Percentiles rank a stretch among this genome's conserved stretches.
These are phyloP conservation scores for Tripterygium wilfordii DNA, from an alignment of 177 flowering plant species.

Conservation along the genomic window DNA sequence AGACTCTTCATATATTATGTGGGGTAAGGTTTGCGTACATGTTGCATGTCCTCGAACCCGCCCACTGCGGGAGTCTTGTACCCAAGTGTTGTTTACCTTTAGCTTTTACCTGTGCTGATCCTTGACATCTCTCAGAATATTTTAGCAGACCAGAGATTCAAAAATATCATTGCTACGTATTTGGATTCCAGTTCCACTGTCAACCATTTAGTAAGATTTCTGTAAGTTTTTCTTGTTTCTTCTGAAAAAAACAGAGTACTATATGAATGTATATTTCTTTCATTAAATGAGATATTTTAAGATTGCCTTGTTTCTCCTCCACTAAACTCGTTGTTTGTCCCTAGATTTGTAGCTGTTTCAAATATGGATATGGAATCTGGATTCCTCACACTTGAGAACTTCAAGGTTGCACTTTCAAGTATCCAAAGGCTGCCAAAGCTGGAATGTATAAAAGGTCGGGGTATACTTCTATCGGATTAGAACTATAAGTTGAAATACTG, in stretches of 20 bases:
- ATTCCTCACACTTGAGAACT: constrained; percentile 62
- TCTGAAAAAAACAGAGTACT: constrained; percentile 1
- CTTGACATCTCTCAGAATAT: constrained; percentile 62
- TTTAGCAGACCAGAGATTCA: constrained; percentile 45
- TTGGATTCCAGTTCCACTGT: constrained; percentile 46
- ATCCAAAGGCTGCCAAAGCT: constrained; percentile 72
- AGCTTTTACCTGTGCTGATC: too few species aligned
- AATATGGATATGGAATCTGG: constrained; percentile 60
- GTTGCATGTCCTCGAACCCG: too few species aligned
- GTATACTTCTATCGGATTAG: too few species aligned
- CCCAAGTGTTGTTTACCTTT: too few species aligned
- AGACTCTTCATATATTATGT: too few species aligned
- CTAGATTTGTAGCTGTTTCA: constrained; percentile 66
- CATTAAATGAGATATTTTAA: not conserved
- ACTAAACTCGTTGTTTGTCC: constrained; percentile 9
- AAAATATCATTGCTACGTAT: constrained; percentile 34
- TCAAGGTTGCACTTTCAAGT: constrained; percentile 47
- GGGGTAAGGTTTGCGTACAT: too few species aligned
- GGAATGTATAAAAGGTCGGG: constrained; percentile 71
- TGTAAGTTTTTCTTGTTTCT: constrained; percentile 55
- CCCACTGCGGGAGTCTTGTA: too few species aligned
- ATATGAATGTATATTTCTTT: constrained; percentile 2
- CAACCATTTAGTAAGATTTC: constrained; percentile 52
- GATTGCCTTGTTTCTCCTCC: constrained; percentile 1
- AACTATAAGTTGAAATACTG: not conserved